These are phyloP conservation scores for Berkeleyomyces basicola DNA, from an alignment of 2,329 filamentous ascomycete species.

Conservation along the genomic window DNA sequence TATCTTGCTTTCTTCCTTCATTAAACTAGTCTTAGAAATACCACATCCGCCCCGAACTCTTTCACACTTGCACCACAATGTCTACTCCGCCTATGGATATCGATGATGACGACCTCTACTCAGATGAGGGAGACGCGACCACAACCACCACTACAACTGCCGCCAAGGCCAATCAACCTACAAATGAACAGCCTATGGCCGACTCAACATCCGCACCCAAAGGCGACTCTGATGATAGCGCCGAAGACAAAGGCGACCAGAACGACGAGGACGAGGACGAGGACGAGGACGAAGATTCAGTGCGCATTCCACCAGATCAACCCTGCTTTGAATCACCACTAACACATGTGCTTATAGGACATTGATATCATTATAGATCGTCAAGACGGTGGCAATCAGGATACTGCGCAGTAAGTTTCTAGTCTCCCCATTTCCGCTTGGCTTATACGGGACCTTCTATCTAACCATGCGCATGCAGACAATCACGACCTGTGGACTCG, in stretches of 20 bases:
- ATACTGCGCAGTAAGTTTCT: conserved; percentile 37
- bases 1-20: not conserved
- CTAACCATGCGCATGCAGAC: conserved; percentile 23
- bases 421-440: not conserved
- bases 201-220: not conserved
- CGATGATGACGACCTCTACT: conserved; percentile 52
- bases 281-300: conserved; percentile 31
- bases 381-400: conserved; percentile 45
- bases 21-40: not conserved
- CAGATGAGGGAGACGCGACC: conserved; percentile 34
- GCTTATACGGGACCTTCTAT: not conserved
- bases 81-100: conserved; percentile 36
- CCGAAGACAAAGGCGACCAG: conserved; percentile 46
- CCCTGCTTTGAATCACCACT: not conserved
- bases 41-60: too few relatives aligned
- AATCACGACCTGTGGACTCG: conserved; percentile 47
- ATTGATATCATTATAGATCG: conserved; percentile 53
- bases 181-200: not conserved
- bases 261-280: conserved; percentile 45
- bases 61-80: not conserved
- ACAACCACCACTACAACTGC: conserved; percentile 22
- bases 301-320: not conserved
- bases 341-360: conserved; percentile 28
- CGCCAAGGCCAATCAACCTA: not conserved
- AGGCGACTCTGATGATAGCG: conserved; percentile 33